Evolutionary conservation across 73 alveolate genomes (phyloP), one percentile per base, ranked within the genome.

Genomic region (Paramecium sonneborni): DNA sequence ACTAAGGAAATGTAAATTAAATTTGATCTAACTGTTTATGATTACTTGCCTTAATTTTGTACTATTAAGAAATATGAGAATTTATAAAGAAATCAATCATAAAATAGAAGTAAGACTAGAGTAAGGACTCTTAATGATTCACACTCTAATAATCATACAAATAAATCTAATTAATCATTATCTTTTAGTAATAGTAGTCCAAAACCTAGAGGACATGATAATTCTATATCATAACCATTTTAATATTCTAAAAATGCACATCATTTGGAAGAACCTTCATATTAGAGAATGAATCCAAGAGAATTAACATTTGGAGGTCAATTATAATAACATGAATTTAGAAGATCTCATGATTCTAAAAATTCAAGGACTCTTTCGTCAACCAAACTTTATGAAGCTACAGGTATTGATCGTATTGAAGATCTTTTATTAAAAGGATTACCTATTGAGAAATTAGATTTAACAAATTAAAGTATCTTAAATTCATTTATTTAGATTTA

Each of bases 191-290:
- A 21, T 18, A 4, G 68, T 11, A 62, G 84, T 62, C 84, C 84
- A 7, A 62, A 62, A 62, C 68, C 68, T 21, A 62, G 24, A 62
- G 84, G 11, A 12, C 46, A 24, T 26, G 84, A 62, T 5, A 62
- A 62, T 12, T 62, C 84, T 9, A 2, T 4, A 23, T 26, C 84
- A 30, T 23, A 62, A 62, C 84, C 84, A 30, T 32, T 62, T 30
- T 12, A 62, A 62, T 62, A 62, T 28, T 62, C 84, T 30, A 62
- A 62, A 62, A 62, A 62, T 62, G 84, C 84, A 7, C 84, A 26
- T 30, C 84, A 62, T 6, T 12, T 62, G 24, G 48, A 30, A 12
- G 84, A 62, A 62, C 2, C 9, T 9, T 15, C 44, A 26, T 10
- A 4, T 11, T 26, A 62, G 10, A 62, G 84, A 62, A 2, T 3